Conservation (phyloP, 768 basidiomycete genomes). For the Tricholoma matsutake region DNA sequence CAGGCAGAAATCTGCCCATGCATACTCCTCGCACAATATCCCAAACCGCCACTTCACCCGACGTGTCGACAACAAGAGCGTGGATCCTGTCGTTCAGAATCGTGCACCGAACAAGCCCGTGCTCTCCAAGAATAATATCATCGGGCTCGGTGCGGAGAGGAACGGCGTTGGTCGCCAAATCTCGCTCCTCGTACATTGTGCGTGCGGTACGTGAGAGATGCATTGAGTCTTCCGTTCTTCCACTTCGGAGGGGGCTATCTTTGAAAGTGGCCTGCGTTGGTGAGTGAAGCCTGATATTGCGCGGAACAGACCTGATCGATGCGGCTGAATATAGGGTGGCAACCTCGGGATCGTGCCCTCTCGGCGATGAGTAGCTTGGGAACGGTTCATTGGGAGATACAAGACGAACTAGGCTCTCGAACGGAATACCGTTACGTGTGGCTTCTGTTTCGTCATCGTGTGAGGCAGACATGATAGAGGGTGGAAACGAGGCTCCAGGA, state of each 20-base stretch:
- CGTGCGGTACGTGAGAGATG: conserved; percentile 38
- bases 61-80: conserved; percentile 86
- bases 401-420: conserved; percentile 65
- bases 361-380: conserved; percentile 35
- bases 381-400: conserved; percentile 66
- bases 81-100: conserved; percentile 88
- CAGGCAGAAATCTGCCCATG: conserved; percentile 62
- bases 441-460: conserved; percentile 29
- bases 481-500: conserved; percentile 26
- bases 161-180: conserved; percentile 77
- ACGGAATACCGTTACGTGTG: conserved; percentile 61
- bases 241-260: conserved; percentile 30
- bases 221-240: conserved; percentile 36
- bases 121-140: conserved; percentile 67
- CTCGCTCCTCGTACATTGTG: conserved; percentile 63
- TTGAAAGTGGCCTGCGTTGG: conserved; percentile 34
- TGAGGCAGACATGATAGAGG: conserved; percentile 34
- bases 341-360: conserved; percentile 69
- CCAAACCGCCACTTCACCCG: conserved; percentile 89
- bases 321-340: conserved; percentile 87
- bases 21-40: conserved; percentile 81
- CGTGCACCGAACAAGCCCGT: conserved; percentile 78
- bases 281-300: conserved; percentile 29
- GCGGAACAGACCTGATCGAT: conserved; percentile 68
- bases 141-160: conserved; percentile 58